Evolutionary conservation across 306 rosid species (phyloP), one percentile per base, ranked within the genome.

Genomic region (Vigna hirtella): DNA sequence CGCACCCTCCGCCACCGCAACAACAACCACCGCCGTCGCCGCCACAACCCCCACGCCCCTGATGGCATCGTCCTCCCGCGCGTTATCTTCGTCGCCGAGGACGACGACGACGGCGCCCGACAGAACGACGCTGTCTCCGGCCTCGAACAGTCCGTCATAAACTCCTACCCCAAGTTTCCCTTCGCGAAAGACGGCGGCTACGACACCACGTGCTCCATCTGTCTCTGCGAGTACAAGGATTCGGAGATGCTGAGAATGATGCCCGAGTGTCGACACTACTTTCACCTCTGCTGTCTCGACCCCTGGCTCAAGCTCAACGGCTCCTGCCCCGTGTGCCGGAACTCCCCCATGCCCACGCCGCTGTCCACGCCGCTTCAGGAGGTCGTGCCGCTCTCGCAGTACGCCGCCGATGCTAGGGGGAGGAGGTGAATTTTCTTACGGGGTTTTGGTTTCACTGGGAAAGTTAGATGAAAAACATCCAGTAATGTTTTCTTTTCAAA

Each of bases 241-340:
- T 77, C 84, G 56, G 98, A 95, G 90, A 89, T 92, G 98, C 48
- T 95, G 53, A 73, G 98, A 84, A 91, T 95, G 98, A 95, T 95
- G 98, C 98, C 98, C 0, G 98, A 95, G 80, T 95, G 98, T 62
- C 74, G 93, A 12, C 98, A 95, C 76, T 86, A 61, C 68, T 95
- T 95, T 63, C 98, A 95, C 78, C 66, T 92, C 6, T 74, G 70
- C n/a, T 95, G 98, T 34, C 86, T 95, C 63, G 98, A 95, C 70
- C 85, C 97, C 0, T 95, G 98, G 98, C 83, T 95, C 77, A 91
- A 86, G 81, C 97, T 95, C 45, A 95, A 95, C 16, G 96, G 98
- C 3, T 95, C 98, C 5, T 95, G 98, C 58, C 98, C 98, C 0
- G 97, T 95, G 47, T 95, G 98, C 79, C 89, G 98, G 24, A 95